Base-by-base conservation (phyloP, 2,329 filamentous ascomycete genomes). In the Xylaria hypoxylon region DNA sequence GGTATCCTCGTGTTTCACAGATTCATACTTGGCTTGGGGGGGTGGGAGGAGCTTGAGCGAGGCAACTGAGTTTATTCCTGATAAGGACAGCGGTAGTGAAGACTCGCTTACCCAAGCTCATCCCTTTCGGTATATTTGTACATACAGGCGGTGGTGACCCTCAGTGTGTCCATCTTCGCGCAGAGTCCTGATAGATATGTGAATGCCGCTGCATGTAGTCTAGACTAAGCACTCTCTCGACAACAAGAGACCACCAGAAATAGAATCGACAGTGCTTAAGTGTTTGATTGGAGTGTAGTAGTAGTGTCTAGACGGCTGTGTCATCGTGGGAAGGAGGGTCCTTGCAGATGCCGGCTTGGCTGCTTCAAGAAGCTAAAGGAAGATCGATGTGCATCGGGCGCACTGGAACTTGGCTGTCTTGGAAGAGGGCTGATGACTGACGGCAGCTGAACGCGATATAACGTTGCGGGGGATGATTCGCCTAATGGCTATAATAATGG, bases 311-410 rank as follows among this genome's bases (percentile, higher is more conserved):
- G 53, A 58, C 13, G 19, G 26, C 24, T 42, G 53, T 42, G 42
- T 42, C 24, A 33, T 55, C 35, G 24, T 44, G 28, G 26, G n/a
- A 60, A 59, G 26, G 48, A 68, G 58, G 65, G 62, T 35, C 66
- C 62, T 59, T 68, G 59, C 62, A 68, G 62, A 45, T 59, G 42
- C 40, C 48, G 33, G 52, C 65, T 55, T 65, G 53, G 62, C 61
- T 53, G 28, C 57, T 44, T 58, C 5, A 33, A 35, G 15, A 31
- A 42, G 52, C 45, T 13, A 13, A 42, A 35, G 22, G 24, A 44
- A 57, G 47, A 50, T 60, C 57, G 28, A 33, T 44, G 15, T 59
- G 35, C 35, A 45, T 50, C 31, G 50, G 50, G 48, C 35, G 31
- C 38, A 44, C n/a, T 26, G 28, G 28, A 50, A 38, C 28, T 45